Evolutionary conservation across 2,329 filamentous ascomycete species (phyloP), one percentile per base, ranked within the genome.

Genomic region (Calonectria honghensis): DNA sequence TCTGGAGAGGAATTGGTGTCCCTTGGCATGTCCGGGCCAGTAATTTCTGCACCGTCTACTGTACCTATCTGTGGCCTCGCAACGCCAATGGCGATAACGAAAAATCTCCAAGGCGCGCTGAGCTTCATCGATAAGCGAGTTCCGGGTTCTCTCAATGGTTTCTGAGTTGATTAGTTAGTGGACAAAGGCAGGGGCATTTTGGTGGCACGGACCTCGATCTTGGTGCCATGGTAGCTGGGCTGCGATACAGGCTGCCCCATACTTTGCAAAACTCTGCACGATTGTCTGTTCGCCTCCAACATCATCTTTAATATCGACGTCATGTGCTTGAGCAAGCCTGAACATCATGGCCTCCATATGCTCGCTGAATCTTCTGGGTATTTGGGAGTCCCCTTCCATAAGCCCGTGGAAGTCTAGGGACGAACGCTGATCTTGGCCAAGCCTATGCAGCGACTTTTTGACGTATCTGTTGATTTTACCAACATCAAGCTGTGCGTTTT

Each of bases 321-420:
- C 29, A 0, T 54, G 69, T 0, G 50, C 7, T 5, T 48, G 59
- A 13, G 52, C 65, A 51, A 77, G 70, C 0, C 54, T 59, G 0
- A 48, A 24, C 3, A 77, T 68, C 0, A 63, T 64, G 4, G 48
- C 41, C 10, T 54, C 71, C 29, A 76, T 41, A 16, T 77, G 75
- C 1, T 76, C 72, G 29, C 66, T 74, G 3, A 77, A 68, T 0
- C 16, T 13, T 4, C 31, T 72, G 3, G 75, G 75, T 0, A 73
- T 68, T 1, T 32, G 48, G 1, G 69, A 73, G 24, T 73, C 69
- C 3, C 48, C 67, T 14, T 51, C 31, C 6, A 45, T 27, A 5
- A 77, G 27, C 0, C 48, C 39, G 1, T 76, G 54, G 6, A 77
- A 73, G 59, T 77, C 74, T 1, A 77, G 68, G 0, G 75, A 70